Base-by-base conservation (phyloP, 495 filamentous ascomycete genomes). In the Baudoinia panamericana region DNA sequence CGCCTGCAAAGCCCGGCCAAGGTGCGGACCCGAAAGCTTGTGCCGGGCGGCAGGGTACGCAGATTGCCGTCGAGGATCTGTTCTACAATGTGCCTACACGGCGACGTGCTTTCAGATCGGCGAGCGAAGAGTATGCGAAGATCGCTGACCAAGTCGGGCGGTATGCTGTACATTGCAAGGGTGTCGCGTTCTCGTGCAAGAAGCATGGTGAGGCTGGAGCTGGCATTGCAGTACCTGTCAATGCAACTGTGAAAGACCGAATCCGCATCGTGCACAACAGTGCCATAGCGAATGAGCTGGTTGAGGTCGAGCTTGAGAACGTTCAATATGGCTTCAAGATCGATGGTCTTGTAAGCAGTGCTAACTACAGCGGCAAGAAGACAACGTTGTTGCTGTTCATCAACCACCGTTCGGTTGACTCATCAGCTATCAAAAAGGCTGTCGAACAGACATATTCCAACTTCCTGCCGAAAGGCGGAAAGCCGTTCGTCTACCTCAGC, bases 341-440 rank as follows among this genome's bases (percentile, higher is more conserved):
- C 16, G 72, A 76, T 6, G 90, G 84, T 0, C 77, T 81, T 61
- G 75, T 79, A 10, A 95, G 83, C 21, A 99, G 93, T 54, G 88
- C 92, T 16, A 99, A 99, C 53, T 93, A 95, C 60, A 80, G 82
- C 58, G 77, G 90, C 43, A 99, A 96, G 61, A 82, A 80, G 56
- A 94, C 85, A 0, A 80, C 72, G 0, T 68, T 96, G 7, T 66
- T 99, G 5, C 69, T 99, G 3, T 99, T 99, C 60, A 96, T 99
- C 58, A 99, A 99, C 50, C 84, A 95, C 57, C 79, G 92, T 18
- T 80, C 85, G n/a, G 92, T 99, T 3, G 92, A 96, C 51, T 95
- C 87, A 1, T 77, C 80, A 2, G 73, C 78, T 20, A 82, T 96
- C 45, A 90, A 84, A 49, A 88, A 88, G 52, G 81, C 83, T 2